Conservation (phyloP, 2,329 filamentous ascomycete genomes). For the Aureobasidium sp. region DNA sequence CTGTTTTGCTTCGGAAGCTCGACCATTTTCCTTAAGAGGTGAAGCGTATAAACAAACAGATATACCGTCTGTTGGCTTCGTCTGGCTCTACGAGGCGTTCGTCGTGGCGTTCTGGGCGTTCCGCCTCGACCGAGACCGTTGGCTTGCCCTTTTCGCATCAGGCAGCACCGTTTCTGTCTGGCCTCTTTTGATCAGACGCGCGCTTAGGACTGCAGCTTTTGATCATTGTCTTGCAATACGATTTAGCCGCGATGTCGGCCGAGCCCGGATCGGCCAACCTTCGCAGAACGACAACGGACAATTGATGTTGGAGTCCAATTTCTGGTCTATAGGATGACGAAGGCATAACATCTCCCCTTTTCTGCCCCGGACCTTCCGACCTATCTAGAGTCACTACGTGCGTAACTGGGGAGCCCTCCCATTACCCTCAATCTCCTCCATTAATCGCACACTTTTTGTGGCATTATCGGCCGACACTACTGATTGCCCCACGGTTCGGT, state of each 20-base stretch:
- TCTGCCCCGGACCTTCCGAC: not conserved
- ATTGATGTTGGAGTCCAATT: not conserved
- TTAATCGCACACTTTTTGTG: not conserved
- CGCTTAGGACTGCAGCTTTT: not conserved
- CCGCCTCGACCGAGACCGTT: not conserved
- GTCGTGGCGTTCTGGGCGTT: not conserved
- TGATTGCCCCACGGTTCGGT: not conserved
- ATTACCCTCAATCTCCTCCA: not conserved
- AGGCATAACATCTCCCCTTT: not conserved
- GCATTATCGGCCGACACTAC: not conserved
- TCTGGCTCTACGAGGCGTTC: not conserved
- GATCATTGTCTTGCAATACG: not conserved
- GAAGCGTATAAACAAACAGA: not conserved
- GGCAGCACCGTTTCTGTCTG: slow-evolving; percentile 5
- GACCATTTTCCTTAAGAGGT: not conserved
- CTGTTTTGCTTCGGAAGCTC: not conserved
- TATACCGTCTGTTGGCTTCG: not conserved
- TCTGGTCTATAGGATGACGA: not conserved
- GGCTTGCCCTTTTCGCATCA: not conserved
- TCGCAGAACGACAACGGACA: not conserved
- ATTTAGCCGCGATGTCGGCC: not conserved
- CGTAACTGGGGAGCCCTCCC: not conserved
- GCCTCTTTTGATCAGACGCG: slow-evolving; percentile 3
- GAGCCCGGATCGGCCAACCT: not conserved
- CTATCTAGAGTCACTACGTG: not conserved